Evolutionary conservation across 768 basidiomycete species (phyloP).

Genomic region (Podaxis sp.): DNA sequence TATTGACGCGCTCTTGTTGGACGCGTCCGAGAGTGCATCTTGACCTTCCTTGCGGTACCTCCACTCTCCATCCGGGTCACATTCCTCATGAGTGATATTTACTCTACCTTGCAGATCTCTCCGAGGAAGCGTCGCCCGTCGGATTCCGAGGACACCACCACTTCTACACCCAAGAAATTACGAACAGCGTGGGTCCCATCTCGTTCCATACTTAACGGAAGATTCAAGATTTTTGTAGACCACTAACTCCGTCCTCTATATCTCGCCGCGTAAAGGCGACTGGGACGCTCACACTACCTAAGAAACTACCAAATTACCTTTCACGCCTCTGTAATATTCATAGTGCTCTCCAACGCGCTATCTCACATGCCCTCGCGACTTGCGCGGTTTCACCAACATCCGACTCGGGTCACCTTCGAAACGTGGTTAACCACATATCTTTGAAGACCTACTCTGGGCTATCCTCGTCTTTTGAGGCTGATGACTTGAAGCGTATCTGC

Average conservation of each 20-base stretch:
- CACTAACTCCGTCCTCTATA: slow-evolving; percentile 54
- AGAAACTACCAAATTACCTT: slow-evolving; percentile 54
- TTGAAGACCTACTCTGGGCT: slow-evolving; percentile 69
- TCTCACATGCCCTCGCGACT: slow-evolving; percentile 83
- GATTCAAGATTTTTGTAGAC: slow-evolving; percentile 33
- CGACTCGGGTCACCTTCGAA: slow-evolving; percentile 73
- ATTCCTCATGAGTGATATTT: slow-evolving; percentile 55
- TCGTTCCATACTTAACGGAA: slow-evolving; percentile 6
- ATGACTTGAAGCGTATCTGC: slow-evolving; percentile 74
- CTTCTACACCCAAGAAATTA: slow-evolving; percentile 69
- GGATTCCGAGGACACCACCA: slow-evolving; percentile 52
- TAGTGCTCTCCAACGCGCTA: slow-evolving; percentile 73
- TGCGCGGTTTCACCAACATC: slow-evolving; percentile 75
- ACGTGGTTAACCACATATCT: slow-evolving; percentile 78
- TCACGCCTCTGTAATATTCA: slow-evolving; percentile 63
- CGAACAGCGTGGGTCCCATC: slow-evolving; percentile 47
- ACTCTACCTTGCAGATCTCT: slow-evolving; percentile 61
- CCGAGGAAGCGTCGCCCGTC: slow-evolving; percentile 68
- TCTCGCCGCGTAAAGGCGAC: slow-evolving; percentile 24
- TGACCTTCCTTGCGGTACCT: slow-evolving; percentile 25
- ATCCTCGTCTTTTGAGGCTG: slow-evolving; percentile 58
- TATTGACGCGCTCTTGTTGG: not conserved
- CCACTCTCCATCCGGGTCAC: slow-evolving; percentile 6
- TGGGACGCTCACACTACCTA: slow-evolving; percentile 23
- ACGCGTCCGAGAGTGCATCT: slow-evolving; percentile 18